Conservation (phyloP, 139 green algal genomes). For the Tetraselmis striata region DNA sequence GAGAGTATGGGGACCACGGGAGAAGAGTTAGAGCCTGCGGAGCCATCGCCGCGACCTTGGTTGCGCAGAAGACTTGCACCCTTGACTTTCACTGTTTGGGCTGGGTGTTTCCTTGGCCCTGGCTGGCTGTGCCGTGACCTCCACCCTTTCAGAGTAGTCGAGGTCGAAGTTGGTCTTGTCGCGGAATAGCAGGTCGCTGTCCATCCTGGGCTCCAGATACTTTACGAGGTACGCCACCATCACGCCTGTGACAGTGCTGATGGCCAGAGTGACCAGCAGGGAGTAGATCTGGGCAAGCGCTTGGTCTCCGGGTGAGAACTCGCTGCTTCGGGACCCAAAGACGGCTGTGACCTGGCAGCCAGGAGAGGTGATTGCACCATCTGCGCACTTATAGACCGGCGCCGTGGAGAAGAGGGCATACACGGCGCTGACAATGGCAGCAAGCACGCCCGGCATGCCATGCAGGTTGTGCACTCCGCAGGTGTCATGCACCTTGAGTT, state of each 20-base stretch:
- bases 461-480: constrained; percentile 68
- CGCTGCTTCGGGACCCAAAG: background rate
- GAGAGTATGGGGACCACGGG: too few species aligned
- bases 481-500: constrained; percentile 50
- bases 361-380: constrained; percentile 7
- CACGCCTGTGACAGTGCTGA: constrained; percentile 21
- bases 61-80: too few species aligned
- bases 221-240: constrained; percentile 17
- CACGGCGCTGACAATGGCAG: background rate
- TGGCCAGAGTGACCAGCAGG: constrained; percentile 21
- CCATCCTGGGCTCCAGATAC: too few species aligned
- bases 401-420: background rate
- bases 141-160: background rate
- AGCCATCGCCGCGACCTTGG: too few species aligned
- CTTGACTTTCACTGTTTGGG: too few species aligned
- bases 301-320: constrained; percentile 12
- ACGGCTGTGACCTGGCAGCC: constrained; percentile 33
- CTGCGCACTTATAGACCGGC: background rate
- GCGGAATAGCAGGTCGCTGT: background rate
- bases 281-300: constrained; percentile 13
- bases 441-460: constrained; percentile 28
- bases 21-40: too few species aligned
- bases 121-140: too few species aligned
- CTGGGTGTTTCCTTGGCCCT: too few species aligned
- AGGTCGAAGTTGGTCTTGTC: background rate